Conservation (phyloP, 768 basidiomycete genomes). For the Pulveroboletus sp. region DNA sequence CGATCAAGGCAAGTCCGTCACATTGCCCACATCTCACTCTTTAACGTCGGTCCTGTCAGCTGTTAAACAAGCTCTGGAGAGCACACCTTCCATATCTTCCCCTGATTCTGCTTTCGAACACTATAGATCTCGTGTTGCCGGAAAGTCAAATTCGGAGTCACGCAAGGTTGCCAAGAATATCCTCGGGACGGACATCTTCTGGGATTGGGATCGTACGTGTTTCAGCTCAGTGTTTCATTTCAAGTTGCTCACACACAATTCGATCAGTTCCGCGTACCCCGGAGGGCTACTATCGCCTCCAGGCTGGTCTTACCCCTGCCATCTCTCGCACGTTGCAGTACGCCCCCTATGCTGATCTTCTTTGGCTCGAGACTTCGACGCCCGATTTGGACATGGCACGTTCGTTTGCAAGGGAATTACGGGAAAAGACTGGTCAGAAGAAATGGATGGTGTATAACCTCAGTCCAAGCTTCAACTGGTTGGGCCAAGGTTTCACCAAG, state of each 20-base stretch:
- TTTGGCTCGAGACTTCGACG: conserved; percentile 93
- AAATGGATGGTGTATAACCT: conserved; percentile 91
- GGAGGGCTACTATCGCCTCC: conserved; percentile 89
- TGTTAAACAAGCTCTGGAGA: conserved; percentile 20
- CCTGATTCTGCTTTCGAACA: conserved; percentile 46
- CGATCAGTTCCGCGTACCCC: conserved; percentile 75
- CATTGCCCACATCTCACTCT: conserved; percentile 42
- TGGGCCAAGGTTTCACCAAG: conserved; percentile 74
- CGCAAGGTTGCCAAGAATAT: conserved; percentile 72
- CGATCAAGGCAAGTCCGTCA: conserved; percentile 59
- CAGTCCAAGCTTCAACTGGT: conserved; percentile 93
- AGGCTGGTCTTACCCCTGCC: conserved; percentile 76
- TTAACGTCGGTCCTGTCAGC: conserved; percentile 14
- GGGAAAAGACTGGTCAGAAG: conserved; percentile 54
- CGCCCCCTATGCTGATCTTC: conserved; percentile 82
- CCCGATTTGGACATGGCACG: conserved; percentile 79
- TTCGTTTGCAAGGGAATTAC: conserved; percentile 71
- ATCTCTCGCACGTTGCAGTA: conserved; percentile 76
- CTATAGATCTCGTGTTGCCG: conserved; percentile 54
- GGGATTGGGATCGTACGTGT: conserved; percentile 83
- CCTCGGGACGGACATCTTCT: conserved; percentile 58
- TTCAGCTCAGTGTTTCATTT: background rate
- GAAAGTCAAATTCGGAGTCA: conserved; percentile 71
- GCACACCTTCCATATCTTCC: conserved; percentile 21
- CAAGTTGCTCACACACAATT: background rate